Evolutionary conservation across 2,329 filamentous ascomycete species (phyloP).

Genomic region (Cladosporium austrohemisphaericum): DNA sequence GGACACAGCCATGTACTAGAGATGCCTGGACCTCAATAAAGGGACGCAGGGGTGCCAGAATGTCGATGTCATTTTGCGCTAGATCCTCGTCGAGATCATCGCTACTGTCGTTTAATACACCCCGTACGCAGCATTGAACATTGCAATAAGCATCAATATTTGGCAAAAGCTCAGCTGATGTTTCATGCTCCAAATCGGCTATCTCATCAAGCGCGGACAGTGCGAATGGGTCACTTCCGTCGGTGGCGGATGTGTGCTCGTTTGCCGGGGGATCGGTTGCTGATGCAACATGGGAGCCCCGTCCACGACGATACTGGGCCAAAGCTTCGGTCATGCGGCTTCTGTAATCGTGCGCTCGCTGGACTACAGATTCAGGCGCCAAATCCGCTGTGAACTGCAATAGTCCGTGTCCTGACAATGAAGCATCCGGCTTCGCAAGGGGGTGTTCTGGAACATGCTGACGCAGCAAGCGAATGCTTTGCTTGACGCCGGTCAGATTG

Average conservation of each 20-base stretch:
- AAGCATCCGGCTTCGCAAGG: neutral
- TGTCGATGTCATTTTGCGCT: neutral
- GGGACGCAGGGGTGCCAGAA: slow-evolving; percentile 39
- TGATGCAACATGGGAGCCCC: neutral
- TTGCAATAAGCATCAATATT: neutral
- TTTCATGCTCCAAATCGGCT: neutral
- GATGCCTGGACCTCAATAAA: slow-evolving; percentile 70
- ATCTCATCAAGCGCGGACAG: neutral
- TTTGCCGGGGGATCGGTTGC: too few relatives aligned
- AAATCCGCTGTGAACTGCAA: neutral
- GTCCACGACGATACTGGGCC: neutral
- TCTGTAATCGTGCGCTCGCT: slow-evolving; percentile 2
- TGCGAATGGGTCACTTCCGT: neutral
- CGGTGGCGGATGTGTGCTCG: neutral
- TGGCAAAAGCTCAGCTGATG: neutral
- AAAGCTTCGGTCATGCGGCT: neutral
- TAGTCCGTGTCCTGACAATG: neutral
- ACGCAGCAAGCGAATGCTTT: slow-evolving; percentile 69
- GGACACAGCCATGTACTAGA: slow-evolving; percentile 71
- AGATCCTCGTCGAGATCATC: neutral
- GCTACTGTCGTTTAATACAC: neutral
- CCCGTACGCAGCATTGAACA: neutral
- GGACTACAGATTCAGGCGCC: neutral
- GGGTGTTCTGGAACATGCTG: slow-evolving; percentile 65
- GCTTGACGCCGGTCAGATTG: slow-evolving; percentile 43